Base-by-base conservation (phyloP, 78 protist species). In the Dictyostelium intermedium region DNA sequence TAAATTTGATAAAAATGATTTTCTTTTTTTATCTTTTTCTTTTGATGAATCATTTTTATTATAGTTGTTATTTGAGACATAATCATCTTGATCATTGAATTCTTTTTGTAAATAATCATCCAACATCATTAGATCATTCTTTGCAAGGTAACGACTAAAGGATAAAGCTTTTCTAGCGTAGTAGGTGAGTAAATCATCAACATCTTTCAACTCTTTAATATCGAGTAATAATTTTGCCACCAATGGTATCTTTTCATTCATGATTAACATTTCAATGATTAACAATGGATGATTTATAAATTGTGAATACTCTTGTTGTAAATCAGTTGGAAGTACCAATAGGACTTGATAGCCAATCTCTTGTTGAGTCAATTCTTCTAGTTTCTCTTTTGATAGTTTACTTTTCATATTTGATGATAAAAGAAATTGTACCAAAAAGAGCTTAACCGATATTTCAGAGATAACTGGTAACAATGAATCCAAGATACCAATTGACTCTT, bases 221-320 rank as follows among this genome's bases (percentile, higher is more conserved):
- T 70, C 91, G 0, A 50, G n/a, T 9, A 92, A 41, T 23, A 92
- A n/a, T 41, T 85, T 86, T 13, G 92, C 25, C 27, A 84, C 91
- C 72, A 86, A 56, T 60, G 96, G 91, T 37, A 92, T 85, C 86
- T 86, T 92, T 73, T 82, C 92, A 53, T 85, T 86, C 96, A 92
- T 92, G 7, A 92, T 61, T 20, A 92, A 77, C 91, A 85, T 92
- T 69, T 92, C 96, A 25, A 92, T 50, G 27, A 92, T 92, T 7
- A 84, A 8, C 5, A 76, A 39, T 23, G 96, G 96, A 30, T 78
- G 60, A 30, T 78, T 30, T 18, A 84, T 56, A 37, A 30, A 80
- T 7, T n/a, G 72, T 18, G 43, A 76, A 60, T 81, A 82, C 53
- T 83, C 91, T 11, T 50, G 74, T 43, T 92, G 96, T 27, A 92